A percentile compares a stretch with the other conserved stretches of the same genome.
These are phyloP conservation scores for Wilcoxina mikolae DNA, from an alignment of 495 filamentous ascomycete species.

Conservation along the genomic window DNA sequence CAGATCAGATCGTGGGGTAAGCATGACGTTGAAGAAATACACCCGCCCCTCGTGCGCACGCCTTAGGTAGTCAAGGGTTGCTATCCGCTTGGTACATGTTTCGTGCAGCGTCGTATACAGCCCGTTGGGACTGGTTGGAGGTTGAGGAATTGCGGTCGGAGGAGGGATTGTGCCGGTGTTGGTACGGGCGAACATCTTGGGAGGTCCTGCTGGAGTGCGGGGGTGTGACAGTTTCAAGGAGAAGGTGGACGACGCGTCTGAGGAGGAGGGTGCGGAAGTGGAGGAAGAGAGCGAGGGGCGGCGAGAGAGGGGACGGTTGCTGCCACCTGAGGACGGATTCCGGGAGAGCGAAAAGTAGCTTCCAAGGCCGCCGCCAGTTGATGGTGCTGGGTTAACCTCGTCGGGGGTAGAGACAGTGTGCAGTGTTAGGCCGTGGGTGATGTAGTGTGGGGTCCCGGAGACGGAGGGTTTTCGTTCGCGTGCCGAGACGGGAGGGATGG, in stretches of 20 bases:
- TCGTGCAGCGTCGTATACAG: constrained; percentile 81
- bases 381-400: constrained; percentile 10
- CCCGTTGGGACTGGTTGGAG: constrained; percentile 40
- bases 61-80: constrained; percentile 84
- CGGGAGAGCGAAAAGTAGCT: constrained; percentile 26
- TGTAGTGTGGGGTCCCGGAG: constrained; percentile 24
- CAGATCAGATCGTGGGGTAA: constrained; percentile 74
- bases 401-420: constrained; percentile 25
- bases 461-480: constrained; percentile 24
- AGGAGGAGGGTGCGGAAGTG: not conserved
- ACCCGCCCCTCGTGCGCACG: constrained; percentile 90
- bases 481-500: not conserved
- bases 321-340: not conserved
- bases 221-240: constrained; percentile 3
- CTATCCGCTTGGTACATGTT: constrained; percentile 77
- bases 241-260: not conserved
- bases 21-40: constrained; percentile 94
- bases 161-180: not conserved
- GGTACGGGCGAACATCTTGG: constrained; percentile 1
- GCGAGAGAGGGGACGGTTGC: not conserved
- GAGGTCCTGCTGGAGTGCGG: not conserved
- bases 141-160: not conserved
- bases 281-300: not conserved
- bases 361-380: constrained; percentile 20
- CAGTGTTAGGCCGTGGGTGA: constrained; percentile 23